phyloP scores from a whole-genome alignment of 306 rosid species.

The Alnus rubra region DNA sequence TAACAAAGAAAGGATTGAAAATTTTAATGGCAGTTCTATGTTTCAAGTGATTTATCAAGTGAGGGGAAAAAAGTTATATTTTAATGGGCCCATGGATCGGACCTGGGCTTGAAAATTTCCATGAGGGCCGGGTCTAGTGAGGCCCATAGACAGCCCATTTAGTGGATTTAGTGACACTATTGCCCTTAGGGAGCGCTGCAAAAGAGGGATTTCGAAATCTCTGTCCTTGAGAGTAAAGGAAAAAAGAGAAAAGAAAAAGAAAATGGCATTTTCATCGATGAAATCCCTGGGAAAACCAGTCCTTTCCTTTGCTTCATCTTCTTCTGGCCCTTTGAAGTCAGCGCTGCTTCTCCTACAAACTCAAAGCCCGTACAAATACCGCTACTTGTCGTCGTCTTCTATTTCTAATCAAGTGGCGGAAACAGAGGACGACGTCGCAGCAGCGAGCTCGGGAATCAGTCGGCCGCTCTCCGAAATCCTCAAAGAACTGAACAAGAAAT shows the following conservation, averaged over 20 bases:
- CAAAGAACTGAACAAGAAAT: conserved; percentile 76
- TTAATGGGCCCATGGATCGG: background rate
- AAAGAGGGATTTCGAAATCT: too few species aligned
- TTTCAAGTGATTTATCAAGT: background rate
- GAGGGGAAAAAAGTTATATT: too few species aligned
- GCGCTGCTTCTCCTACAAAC: conserved; percentile 5
- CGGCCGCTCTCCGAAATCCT: conserved; percentile 72
- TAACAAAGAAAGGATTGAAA: too few species aligned
- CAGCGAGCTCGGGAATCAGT: conserved; percentile 56
- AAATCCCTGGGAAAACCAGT: conserved; percentile 2
- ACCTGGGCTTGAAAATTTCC: background rate
- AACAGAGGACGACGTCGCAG: conserved; percentile 12
- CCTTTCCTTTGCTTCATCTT: background rate
- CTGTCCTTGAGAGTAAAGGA: background rate
- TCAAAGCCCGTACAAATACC: background rate
- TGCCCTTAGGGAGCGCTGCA: background rate
- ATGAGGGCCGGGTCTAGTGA: background rate
- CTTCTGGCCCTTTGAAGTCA: background rate
- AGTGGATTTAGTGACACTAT: too few species aligned
- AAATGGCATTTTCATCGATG: conserved; percentile 29
- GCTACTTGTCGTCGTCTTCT: conserved; percentile 5
- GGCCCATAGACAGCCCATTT: background rate
- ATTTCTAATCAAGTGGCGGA: background rate
- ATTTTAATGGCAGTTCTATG: too few species aligned
- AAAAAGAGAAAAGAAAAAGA: background rate